Conservation (phyloP, 2,329 filamentous ascomycete genomes). For the Paraconiothyrium sp. region DNA sequence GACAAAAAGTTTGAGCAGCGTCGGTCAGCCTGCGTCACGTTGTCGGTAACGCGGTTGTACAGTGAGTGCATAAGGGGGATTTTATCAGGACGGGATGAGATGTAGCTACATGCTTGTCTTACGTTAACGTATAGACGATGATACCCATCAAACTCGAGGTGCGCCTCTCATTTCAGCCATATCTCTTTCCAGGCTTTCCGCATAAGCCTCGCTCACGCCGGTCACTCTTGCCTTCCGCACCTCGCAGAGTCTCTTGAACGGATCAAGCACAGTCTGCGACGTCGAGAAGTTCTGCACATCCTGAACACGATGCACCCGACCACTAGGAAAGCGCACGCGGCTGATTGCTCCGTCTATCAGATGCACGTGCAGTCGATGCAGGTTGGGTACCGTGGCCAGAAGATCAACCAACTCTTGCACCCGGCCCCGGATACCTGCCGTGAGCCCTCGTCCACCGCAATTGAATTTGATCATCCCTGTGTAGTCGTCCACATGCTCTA, state of each 20-base stretch:
- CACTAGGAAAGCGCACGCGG: conserved; percentile 39
- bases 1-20: neutral
- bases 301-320: conserved; percentile 45
- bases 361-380: conserved; percentile 43
- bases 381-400: conserved; percentile 35
- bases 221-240: conserved; percentile 49
- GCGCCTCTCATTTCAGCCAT: conserved; percentile 39
- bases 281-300: conserved; percentile 46
- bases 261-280: conserved; percentile 55
- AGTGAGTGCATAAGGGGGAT: neutral
- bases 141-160: conserved; percentile 33
- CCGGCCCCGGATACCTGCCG: conserved; percentile 53
- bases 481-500: conserved; percentile 60
- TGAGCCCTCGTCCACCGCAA: conserved; percentile 56
- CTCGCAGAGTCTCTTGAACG: conserved; percentile 49
- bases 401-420: conserved; percentile 54
- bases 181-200: conserved; percentile 41
- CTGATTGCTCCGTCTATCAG: conserved; percentile 43
- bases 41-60: neutral
- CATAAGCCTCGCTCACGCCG: conserved; percentile 53
- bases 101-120: neutral
- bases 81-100: neutral
- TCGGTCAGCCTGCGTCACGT: neutral
- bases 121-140: conserved; percentile 21
- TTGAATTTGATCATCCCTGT: conserved; percentile 64